Percentiles rank a stretch among this genome's conserved stretches.
Evolutionary conservation across 2,329 filamentous ascomycete species (phyloP).

Genomic region (Ophiostoma sp.): DNA sequence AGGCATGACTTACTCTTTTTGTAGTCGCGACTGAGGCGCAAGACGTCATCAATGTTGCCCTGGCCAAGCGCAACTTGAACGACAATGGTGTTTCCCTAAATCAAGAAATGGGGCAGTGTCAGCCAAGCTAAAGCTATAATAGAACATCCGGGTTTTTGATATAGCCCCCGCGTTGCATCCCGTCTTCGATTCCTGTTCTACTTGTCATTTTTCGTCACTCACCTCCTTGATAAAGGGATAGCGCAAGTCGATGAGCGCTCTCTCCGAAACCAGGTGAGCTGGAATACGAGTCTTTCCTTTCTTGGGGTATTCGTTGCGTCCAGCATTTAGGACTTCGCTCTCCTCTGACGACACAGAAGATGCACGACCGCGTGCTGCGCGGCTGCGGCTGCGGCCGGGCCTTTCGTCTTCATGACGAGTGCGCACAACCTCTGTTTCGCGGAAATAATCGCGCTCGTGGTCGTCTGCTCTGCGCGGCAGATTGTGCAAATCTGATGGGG

Average conservation of each 20-base stretch:
- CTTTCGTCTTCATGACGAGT: conserved; percentile 41
- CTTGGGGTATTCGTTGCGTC: conserved; percentile 58
- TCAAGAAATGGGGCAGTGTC: not conserved
- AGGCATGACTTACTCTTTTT: conserved; percentile 45
- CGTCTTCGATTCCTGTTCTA: not conserved
- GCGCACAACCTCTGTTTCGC: conserved; percentile 57
- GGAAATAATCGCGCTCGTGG: conserved; percentile 40
- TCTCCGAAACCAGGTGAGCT: conserved; percentile 69
- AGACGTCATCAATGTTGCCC: conserved; percentile 84
- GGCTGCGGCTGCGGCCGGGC: conserved; percentile 38
- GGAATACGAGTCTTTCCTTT: conserved; percentile 90
- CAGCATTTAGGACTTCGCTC: not conserved
- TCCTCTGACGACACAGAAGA: not conserved
- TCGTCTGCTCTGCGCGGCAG: not conserved
- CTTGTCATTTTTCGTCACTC: conserved; percentile 31
- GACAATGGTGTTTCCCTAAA: conserved; percentile 70
- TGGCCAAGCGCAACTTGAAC: conserved; percentile 81
- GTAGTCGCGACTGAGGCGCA: conserved; percentile 75
- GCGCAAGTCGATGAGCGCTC: conserved; percentile 74
- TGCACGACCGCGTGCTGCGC: conserved; percentile 20
- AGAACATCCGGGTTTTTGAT: not conserved
- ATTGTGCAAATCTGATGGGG: not conserved
- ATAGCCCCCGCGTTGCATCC: conserved; percentile 1
- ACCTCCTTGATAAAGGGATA: conserved; percentile 88
- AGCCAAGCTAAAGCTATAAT: conserved; percentile 1